phyloP scores from a whole-genome alignment of 805 yeast species.

The Torulaspora microellipsoides region DNA sequence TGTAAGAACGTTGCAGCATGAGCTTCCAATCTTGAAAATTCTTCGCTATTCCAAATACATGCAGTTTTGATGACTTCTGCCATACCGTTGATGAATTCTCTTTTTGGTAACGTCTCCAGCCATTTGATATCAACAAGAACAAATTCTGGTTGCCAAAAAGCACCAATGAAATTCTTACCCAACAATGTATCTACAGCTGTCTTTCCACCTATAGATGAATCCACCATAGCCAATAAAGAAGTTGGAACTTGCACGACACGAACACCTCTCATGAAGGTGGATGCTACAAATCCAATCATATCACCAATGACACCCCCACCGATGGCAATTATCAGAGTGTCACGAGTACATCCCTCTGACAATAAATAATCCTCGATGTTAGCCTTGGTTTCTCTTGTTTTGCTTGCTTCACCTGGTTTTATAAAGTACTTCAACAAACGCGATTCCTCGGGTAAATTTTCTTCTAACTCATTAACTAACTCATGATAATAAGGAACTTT shows the following conservation, averaged over 20 bases:
- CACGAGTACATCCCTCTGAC: constrained; percentile 85
- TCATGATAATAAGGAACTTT: constrained; percentile 56
- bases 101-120: constrained; percentile 79
- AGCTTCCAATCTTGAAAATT: constrained; percentile 77
- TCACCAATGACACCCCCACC: constrained; percentile 99
- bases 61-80: constrained; percentile 98
- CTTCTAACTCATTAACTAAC: constrained; percentile 42
- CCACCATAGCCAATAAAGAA: constrained; percentile 92
- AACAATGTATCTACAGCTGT: constrained; percentile 96
- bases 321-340: constrained; percentile 86
- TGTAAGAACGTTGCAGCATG: constrained; percentile 66
- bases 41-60: constrained; percentile 92
- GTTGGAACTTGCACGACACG: constrained; percentile 93
- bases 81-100: constrained; percentile 97
- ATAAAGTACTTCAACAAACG: constrained; percentile 71
- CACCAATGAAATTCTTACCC: constrained; percentile 94
- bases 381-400: constrained; percentile 85
- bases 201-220: constrained; percentile 96
- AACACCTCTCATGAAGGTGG: constrained; percentile 98
- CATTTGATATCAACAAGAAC: constrained; percentile 86
- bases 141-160: constrained; percentile 93
- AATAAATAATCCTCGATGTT: constrained; percentile 87
- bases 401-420: constrained; percentile 90
- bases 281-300: constrained; percentile 98
- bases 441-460: constrained; percentile 44